phyloP scores from a whole-genome alignment of 805 yeast species.

The Candida incommunis region DNA sequence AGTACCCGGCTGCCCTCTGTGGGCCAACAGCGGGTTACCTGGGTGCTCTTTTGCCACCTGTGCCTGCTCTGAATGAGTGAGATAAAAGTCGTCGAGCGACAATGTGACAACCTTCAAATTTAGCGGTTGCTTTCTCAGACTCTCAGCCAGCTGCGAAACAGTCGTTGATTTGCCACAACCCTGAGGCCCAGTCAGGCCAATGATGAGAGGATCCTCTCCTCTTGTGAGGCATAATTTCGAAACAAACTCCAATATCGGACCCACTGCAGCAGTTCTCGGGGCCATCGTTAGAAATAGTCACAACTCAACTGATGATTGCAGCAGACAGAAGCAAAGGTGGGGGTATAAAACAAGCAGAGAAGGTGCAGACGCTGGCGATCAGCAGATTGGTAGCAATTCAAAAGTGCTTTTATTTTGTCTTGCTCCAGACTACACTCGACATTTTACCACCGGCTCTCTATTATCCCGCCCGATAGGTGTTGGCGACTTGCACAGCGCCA shows the following conservation, averaged over 20 bases:
- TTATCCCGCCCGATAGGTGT: too few relatives aligned
- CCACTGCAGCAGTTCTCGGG: not conserved
- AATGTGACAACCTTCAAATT: constrained; percentile 25
- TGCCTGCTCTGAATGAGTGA: constrained; percentile 48
- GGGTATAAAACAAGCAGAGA: too few relatives aligned
- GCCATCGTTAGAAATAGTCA: too few relatives aligned
- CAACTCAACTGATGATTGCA: too few relatives aligned
- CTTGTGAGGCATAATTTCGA: not conserved
- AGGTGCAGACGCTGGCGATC: too few relatives aligned
- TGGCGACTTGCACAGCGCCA: too few relatives aligned
- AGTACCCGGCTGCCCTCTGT: constrained; percentile 90
- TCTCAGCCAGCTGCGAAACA: constrained; percentile 14
- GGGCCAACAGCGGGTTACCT: constrained; percentile 45
- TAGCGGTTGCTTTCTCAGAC: constrained; percentile 20
- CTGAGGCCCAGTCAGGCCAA: constrained; percentile 24
- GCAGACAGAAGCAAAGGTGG: too few relatives aligned
- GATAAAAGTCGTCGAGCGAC: constrained; percentile 80
- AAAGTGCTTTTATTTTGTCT: too few relatives aligned
- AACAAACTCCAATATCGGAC: not conserved
- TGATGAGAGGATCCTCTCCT: constrained; percentile 3
- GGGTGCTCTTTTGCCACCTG: constrained; percentile 26
- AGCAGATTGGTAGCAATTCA: too few relatives aligned
- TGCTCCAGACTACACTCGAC: too few relatives aligned
- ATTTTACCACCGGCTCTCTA: too few relatives aligned
- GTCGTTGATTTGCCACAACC: constrained; percentile 25